Base-by-base conservation (phyloP, 192 early-diverging fungal species). In the Neocallimastix lanati region DNA sequence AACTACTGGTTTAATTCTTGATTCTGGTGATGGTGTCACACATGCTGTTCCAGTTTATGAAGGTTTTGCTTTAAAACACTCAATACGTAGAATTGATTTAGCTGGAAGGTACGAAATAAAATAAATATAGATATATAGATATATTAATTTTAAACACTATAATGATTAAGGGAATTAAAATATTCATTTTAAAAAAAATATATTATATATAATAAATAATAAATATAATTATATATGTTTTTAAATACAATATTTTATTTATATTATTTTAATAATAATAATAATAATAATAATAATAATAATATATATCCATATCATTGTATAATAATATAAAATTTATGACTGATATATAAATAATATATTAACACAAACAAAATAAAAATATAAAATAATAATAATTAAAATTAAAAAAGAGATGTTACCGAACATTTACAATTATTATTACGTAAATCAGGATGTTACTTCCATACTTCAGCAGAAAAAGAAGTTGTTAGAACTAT, bases 1-100 rank as follows among this genome's bases (percentile, higher is more conserved):
- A 82, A 99, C 97, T 18, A 99, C 97, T 13, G 97, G 97, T 77
- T 90, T 99, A 29, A 96, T 98, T 16, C 87, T 99, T 27, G 96
- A 99, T 83, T 91, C 94, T 12, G 96, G 97, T 76, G 96, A 99
- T 82, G 96, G 96, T 78, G 96, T 97, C 4, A 94, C 96, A 28
- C 97, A 99, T 79, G 86, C 94, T 13, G 94, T 99, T 13, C 97
- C 96, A 37, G 96, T 98, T 0, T 98, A 93, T 83, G 96, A 98
- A 85, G 96, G 96, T 33, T 99, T 96, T 83, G 95, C 96, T 76
- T 91, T 98, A 78, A 94, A 93, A 21, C 92, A 99, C 81, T 96
- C 96, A 29, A 94, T 99, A 76, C 88, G 93, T 37, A 88, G 97
- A 78, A 91, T 97, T 50, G 97, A 99, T 81, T 86, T 99, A 81